phyloP scores from a whole-genome alignment of 306 rosid species.

The Cucumis melo region DNA sequence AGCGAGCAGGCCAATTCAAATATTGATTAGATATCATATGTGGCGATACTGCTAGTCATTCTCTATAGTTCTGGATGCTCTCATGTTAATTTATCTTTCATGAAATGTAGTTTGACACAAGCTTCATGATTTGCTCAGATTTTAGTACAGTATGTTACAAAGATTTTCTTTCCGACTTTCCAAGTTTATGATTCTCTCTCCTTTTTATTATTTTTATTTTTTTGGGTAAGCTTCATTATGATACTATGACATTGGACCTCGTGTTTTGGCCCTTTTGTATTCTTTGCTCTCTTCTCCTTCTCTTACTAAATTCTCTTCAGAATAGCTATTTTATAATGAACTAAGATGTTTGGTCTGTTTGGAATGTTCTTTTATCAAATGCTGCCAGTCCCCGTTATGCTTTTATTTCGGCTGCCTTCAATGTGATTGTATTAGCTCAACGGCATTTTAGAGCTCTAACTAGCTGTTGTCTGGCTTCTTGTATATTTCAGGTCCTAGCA shows the following conservation, averaged over 20 bases:
- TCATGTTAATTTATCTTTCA: neutral
- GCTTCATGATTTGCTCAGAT: neutral
- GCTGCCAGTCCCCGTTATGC: neutral
- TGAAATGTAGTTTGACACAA: neutral
- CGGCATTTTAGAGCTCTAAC: neutral
- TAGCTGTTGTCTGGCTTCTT: slow-evolving; percentile 10
- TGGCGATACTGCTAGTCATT: neutral
- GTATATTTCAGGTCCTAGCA: slow-evolving; percentile 60
- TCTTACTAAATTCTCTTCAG: neutral
- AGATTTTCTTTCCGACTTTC: neutral
- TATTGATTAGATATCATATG: neutral
- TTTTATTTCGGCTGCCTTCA: neutral
- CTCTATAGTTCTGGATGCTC: neutral
- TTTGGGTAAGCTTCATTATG: neutral
- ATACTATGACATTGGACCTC: neutral
- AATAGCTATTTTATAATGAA: neutral
- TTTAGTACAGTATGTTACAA: neutral
- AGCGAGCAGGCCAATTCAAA: neutral
- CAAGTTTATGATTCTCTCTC: neutral
- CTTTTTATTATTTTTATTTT: no score
- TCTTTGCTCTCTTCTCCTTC: neutral
- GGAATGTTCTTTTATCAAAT: neutral
- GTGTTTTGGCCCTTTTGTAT: neutral
- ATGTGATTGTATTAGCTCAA: neutral
- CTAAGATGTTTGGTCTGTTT: neutral